These are phyloP conservation scores for Vaccinium macrocarpon DNA, from an alignment of 148 eudicot genomes.

Conservation along the genomic window DNA sequence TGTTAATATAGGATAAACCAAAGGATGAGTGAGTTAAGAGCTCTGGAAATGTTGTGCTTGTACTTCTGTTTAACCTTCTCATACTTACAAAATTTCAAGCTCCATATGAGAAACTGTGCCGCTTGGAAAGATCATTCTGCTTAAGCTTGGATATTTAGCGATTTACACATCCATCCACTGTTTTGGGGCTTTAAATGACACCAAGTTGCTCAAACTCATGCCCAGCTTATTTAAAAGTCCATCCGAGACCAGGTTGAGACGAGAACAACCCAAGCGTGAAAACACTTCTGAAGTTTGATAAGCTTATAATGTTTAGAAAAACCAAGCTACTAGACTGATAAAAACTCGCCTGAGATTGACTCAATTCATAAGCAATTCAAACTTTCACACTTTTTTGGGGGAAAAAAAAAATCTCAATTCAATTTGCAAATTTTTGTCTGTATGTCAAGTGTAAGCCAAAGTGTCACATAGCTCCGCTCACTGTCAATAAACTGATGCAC, in stretches of 20 bases:
- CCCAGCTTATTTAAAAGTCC: not conserved
- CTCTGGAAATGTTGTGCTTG: slow-evolving; percentile 5
- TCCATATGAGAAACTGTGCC: not conserved
- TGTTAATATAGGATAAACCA: slow-evolving; percentile 10
- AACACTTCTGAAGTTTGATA: not conserved
- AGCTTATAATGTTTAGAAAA: not conserved
- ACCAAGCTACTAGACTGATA: not conserved
- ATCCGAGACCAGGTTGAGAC: not conserved
- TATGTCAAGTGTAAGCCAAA: not conserved
- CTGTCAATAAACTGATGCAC: not conserved
- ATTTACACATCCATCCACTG: not conserved
- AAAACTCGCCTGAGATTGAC: not conserved
- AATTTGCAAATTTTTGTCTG: not conserved
- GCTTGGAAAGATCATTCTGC: not conserved
- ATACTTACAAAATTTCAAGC: not conserved
- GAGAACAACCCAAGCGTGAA: not conserved
- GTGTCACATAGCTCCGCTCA: not conserved
- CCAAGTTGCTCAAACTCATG: not conserved
- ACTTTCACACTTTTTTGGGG: not conserved
- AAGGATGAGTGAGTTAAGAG: slow-evolving; percentile 2
- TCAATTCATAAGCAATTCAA: not conserved
- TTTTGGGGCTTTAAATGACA: not conserved
- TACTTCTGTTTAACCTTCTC: not conserved
- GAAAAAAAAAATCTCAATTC: not conserved
- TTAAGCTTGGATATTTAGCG: not conserved